Evolutionary conservation across 129 eudicot genomes (phyloP).

Genomic region (Pulicaria dysenterica): DNA sequence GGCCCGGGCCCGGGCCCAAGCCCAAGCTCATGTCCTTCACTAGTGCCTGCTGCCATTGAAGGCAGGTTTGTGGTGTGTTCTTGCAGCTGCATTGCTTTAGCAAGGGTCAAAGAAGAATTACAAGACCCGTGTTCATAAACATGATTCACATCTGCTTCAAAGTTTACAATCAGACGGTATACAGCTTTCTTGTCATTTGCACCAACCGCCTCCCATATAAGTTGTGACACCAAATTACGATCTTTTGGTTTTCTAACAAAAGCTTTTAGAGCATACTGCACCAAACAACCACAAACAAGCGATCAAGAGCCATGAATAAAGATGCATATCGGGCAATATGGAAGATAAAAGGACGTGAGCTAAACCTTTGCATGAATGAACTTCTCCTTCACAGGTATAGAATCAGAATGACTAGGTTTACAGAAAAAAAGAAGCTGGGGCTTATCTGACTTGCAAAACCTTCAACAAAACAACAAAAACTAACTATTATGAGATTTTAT

Average conservation of each 20-base stretch:
- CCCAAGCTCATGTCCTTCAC: constrained; percentile 37
- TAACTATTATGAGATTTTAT: constrained; percentile 5
- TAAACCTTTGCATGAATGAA: constrained; percentile 89
- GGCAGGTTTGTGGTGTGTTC: constrained; percentile 47
- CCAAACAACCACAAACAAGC: background rate
- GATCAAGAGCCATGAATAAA: too few relatives aligned
- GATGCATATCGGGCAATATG: too few relatives aligned
- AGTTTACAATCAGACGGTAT: constrained; percentile 76
- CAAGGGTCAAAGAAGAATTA: constrained; percentile 79
- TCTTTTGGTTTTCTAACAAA: constrained; percentile 80
- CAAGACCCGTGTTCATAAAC: constrained; percentile 49
- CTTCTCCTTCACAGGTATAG: constrained; percentile 88
- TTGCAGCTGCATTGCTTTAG: constrained; percentile 81
- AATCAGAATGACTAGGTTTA: constrained; percentile 83
- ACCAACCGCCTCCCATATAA: constrained; percentile 87
- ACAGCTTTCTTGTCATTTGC: constrained; percentile 81
- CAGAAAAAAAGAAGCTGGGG: constrained; percentile 55
- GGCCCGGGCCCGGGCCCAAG: constrained; percentile 16
- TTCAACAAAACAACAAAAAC: constrained; percentile 37
- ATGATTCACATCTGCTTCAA: constrained; percentile 73
- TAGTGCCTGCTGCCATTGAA: constrained; percentile 41
- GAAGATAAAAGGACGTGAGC: background rate
- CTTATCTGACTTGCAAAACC: constrained; percentile 69
- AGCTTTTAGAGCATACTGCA: constrained; percentile 79
- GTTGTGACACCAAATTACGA: constrained; percentile 50